These are phyloP conservation scores for Cavenderia fasciculata DNA, from an alignment of 78 protist species.

Conservation along the genomic window DNA sequence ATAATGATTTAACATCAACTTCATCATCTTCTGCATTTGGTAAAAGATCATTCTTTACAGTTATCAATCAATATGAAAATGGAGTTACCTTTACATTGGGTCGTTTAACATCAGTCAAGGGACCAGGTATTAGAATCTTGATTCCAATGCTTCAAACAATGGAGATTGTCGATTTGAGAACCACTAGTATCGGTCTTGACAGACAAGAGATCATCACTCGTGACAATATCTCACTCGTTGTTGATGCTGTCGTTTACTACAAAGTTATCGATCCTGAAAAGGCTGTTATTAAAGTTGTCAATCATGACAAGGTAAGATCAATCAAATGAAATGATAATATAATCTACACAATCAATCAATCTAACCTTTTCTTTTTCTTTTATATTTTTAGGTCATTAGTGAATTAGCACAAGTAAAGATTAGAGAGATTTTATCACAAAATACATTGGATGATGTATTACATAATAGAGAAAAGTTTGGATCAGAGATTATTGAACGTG, in stretches of 20 bases:
- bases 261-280: slow-evolving; percentile 33
- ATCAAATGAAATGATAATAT: background rate
- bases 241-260: slow-evolving; percentile 51
- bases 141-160: slow-evolving; percentile 29
- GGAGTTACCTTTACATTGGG: slow-evolving; percentile 66
- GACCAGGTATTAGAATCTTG: slow-evolving; percentile 32
- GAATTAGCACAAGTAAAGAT: slow-evolving; percentile 45
- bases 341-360: background rate
- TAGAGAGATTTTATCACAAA: slow-evolving; percentile 54
- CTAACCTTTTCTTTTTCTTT: background rate
- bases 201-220: slow-evolving; percentile 56
- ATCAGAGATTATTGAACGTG: slow-evolving; percentile 17
- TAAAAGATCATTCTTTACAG: slow-evolving; percentile 18
- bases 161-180: slow-evolving; percentile 34
- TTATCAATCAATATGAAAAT: slow-evolving; percentile 59
- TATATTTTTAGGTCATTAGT: background rate
- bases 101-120: background rate
- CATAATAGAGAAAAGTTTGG: slow-evolving; percentile 59
- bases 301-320: background rate
- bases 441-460: slow-evolving; percentile 46
- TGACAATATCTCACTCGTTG: slow-evolving; percentile 38
- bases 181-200: slow-evolving; percentile 1
- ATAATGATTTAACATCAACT: background rate
- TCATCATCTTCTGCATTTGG: too few relatives aligned
- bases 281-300: background rate